Conservation (phyloP, 148 eudicot species). For the Linanthus parryae region DNA sequence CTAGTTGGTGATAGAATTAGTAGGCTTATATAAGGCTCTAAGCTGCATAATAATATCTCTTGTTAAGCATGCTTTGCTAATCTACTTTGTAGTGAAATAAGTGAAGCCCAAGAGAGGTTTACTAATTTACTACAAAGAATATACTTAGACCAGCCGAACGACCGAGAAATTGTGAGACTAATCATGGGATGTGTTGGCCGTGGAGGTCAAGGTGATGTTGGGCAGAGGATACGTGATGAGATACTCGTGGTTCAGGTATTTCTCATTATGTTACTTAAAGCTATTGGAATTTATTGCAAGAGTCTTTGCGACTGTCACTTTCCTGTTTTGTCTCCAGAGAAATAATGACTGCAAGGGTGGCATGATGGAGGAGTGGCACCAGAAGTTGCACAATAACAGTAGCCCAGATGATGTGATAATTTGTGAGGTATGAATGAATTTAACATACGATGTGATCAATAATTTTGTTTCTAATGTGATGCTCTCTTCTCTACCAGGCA, state of each 20-base stretch:
- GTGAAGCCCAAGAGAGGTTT: constrained; percentile 13
- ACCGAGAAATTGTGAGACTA: constrained; percentile 10
- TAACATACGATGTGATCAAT: not conserved
- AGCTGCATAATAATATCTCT: not conserved
- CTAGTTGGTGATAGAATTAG: too few relatives aligned
- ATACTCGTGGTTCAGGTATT: constrained; percentile 12
- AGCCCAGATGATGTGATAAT: constrained; percentile 11
- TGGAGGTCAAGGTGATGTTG: constrained; percentile 11
- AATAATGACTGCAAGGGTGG: constrained; percentile 12
- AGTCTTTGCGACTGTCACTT: too few relatives aligned
- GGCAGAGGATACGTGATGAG: constrained; percentile 12
- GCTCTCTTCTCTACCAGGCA: constrained; percentile 2
- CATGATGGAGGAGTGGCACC: constrained; percentile 14
- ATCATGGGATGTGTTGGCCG: constrained; percentile 9
- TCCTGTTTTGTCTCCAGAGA: constrained; percentile 2
- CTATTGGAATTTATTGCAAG: too few relatives aligned
- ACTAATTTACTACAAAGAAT: constrained; percentile 8
- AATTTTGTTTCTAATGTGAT: not conserved
- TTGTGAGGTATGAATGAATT: constrained; percentile 4
- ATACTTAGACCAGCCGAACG: constrained; percentile 3
- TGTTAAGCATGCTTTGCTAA: not conserved
- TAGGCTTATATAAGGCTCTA: too few relatives aligned
- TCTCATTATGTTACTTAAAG: too few relatives aligned
- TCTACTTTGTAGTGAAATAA: constrained; percentile 3
- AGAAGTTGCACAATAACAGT: constrained; percentile 10